Evolutionary conservation across 306 rosid species (phyloP).

Genomic region (Citrullus colocynthis): DNA sequence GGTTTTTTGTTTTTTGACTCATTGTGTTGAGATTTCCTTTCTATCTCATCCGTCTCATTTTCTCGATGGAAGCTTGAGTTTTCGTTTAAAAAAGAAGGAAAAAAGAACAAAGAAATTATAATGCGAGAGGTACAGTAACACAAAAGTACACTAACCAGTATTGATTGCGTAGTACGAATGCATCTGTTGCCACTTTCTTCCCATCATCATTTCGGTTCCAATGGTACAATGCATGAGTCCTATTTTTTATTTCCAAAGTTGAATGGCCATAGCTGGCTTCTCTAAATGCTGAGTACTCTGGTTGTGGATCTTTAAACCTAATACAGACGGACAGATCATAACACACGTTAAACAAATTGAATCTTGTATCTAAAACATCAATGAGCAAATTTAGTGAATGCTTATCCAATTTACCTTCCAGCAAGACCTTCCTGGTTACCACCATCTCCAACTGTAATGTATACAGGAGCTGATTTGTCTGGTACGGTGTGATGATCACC

Average conservation of each 20-base stretch:
- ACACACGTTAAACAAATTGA: not conserved
- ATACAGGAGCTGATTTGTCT: conserved; percentile 83
- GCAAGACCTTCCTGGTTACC: conserved; percentile 99
- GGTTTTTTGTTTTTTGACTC: not conserved
- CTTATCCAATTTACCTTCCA: conserved; percentile 34
- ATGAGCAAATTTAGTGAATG: not conserved
- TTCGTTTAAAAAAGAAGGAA: not conserved
- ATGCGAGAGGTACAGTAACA: conserved; percentile 1
- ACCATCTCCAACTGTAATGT: conserved; percentile 96
- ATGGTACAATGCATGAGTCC: conserved; percentile 86
- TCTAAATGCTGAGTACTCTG: conserved; percentile 83
- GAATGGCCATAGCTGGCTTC: conserved; percentile 98
- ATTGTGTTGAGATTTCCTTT: not conserved
- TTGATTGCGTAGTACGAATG: conserved; percentile 66
- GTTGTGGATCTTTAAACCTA: conserved; percentile 85
- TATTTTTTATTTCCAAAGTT: conserved; percentile 63
- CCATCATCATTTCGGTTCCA: conserved; percentile 99
- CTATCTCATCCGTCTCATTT: not conserved
- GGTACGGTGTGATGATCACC: conserved; percentile 49
- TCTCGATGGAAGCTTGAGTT: not conserved
- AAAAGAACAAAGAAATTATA: not conserved
- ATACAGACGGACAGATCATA: conserved; percentile 7
- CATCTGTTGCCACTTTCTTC: conserved; percentile 54
- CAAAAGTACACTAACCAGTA: conserved; percentile 52
- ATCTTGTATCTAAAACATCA: not conserved